Evolutionary conservation across 208 protist species (phyloP).

Genomic region (Entamoeba invadens): DNA sequence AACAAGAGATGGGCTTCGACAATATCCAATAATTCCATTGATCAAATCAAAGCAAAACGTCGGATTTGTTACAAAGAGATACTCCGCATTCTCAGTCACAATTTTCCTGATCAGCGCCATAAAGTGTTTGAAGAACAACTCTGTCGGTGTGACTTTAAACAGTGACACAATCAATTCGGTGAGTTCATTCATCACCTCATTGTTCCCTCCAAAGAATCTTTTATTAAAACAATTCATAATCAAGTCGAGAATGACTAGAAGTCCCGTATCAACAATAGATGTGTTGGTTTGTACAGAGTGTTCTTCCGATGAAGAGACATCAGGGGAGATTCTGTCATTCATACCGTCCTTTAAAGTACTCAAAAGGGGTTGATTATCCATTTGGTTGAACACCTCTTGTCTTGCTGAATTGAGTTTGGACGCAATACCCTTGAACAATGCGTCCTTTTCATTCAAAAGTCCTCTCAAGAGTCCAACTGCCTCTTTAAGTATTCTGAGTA

Average conservation of each 20-base stretch:
- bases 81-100: neutral
- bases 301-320: neutral
- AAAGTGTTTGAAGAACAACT: neutral
- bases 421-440: neutral
- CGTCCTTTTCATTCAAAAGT: neutral
- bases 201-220: neutral
- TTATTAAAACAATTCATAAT: neutral
- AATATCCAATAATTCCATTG: neutral
- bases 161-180: neutral
- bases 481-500: neutral
- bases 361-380: neutral
- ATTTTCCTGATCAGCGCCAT: neutral
- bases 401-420: neutral
- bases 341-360: neutral
- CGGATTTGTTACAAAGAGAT: neutral
- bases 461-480: neutral
- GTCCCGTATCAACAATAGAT: neutral
- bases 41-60: neutral
- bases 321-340: neutral
- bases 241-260: neutral
- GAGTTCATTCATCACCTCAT: neutral
- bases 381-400: neutral
- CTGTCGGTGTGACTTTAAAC: neutral
- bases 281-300: neutral
- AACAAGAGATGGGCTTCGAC: neutral